phyloP scores from a whole-genome alignment of 2,329 filamentous ascomycete species.

The Rutstroemia sp. region DNA sequence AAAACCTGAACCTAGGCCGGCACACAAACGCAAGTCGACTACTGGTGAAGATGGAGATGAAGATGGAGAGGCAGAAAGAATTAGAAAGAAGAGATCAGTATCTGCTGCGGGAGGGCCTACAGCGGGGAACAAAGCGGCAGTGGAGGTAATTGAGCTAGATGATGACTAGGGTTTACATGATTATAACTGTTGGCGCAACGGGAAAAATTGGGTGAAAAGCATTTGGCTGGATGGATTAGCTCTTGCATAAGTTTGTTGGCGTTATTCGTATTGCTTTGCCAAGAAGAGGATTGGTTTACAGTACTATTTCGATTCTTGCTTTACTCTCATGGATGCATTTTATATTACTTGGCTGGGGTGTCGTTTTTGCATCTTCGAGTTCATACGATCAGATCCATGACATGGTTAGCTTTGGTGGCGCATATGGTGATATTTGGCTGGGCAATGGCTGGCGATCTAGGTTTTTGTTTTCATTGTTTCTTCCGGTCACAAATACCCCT shows the following conservation, averaged over 20 bases:
- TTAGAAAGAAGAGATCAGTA: not conserved
- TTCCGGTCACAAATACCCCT: too few species aligned
- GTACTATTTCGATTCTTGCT: not conserved
- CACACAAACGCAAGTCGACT: conserved; percentile 7
- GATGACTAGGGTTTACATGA: conserved; percentile 16
- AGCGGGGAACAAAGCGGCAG: conserved; percentile 7
- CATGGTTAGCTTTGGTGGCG: too few species aligned
- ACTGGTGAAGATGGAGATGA: not conserved
- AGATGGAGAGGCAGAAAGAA: conserved; percentile 10
- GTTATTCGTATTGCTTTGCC: not conserved
- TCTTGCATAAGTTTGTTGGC: not conserved
- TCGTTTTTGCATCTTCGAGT: too few species aligned
- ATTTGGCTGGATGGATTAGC: not conserved
- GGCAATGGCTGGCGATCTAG: too few species aligned
- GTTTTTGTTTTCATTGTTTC: too few species aligned
- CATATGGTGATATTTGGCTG: too few species aligned
- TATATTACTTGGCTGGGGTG: too few species aligned
- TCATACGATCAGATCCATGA: too few species aligned
- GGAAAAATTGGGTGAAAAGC: not conserved
- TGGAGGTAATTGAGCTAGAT: conserved; percentile 25
- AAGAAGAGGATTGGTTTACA: not conserved
- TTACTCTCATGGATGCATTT: too few species aligned
- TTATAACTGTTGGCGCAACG: not conserved
- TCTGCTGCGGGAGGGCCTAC: not conserved
- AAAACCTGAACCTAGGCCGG: conserved; percentile 31